Evolutionary conservation across 2,329 filamentous ascomycete species (phyloP).

Genomic region (Colletotrichum spinosum): DNA sequence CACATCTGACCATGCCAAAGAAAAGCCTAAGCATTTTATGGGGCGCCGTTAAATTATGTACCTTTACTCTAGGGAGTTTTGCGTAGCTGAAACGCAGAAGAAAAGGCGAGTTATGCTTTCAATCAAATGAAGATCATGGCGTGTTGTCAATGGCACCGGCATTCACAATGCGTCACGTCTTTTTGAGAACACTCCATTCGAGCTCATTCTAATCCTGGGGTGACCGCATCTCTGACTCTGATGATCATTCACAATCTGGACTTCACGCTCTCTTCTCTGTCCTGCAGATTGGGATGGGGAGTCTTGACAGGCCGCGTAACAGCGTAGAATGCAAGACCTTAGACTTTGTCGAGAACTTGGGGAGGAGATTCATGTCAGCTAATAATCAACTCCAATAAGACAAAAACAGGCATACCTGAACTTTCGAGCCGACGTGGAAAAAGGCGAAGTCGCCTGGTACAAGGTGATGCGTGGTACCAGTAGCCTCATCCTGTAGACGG

Average conservation of each 20-base stretch:
- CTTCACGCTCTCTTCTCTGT: constrained; percentile 16
- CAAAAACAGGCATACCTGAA: background rate
- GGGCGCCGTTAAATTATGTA: too few species aligned
- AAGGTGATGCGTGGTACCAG: constrained; percentile 10
- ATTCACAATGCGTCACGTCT: too few species aligned
- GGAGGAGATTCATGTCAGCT: background rate
- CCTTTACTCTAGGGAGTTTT: too few species aligned
- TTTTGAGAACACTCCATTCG: constrained; percentile 3
- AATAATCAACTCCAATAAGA: background rate
- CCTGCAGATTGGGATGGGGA: constrained; percentile 25
- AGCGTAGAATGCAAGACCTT: constrained; percentile 35
- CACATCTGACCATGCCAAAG: too few species aligned
- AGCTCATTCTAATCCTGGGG: constrained; percentile 16
- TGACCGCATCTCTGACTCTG: background rate
- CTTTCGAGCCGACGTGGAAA: constrained; percentile 20
- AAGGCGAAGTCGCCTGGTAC: constrained; percentile 21
- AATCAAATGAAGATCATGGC: background rate
- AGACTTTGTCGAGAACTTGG: constrained; percentile 33
- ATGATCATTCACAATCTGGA: constrained; percentile 10
- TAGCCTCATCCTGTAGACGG: constrained; percentile 10
- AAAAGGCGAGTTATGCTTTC: background rate
- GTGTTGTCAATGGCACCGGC: background rate
- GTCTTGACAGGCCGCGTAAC: constrained; percentile 27
- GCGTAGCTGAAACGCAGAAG: too few species aligned
- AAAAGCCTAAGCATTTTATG: too few species aligned